Conservation (phyloP, 2,329 filamentous ascomycete species). For the Trichoderma atrobrunneum region DNA sequence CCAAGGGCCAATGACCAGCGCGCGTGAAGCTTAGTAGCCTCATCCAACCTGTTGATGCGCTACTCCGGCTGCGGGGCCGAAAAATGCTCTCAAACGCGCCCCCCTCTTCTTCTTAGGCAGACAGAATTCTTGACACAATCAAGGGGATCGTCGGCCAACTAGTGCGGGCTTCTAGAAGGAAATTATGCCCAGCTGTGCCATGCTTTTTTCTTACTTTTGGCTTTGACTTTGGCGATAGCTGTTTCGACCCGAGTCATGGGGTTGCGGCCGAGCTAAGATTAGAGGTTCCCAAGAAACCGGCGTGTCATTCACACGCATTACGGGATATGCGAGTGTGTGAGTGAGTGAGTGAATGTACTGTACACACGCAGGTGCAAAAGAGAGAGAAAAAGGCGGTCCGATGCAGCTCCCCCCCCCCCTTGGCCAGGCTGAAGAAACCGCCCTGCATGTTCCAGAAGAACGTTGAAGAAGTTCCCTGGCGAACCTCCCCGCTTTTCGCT, state of each 20-base stretch:
- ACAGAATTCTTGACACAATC: background rate
- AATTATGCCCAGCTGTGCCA: background rate
- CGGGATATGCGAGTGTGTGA: background rate
- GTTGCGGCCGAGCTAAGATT: background rate
- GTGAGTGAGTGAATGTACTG: background rate
- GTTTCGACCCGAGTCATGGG: conserved; percentile 12
- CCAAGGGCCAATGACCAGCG: background rate
- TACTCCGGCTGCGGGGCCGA: conserved; percentile 16
- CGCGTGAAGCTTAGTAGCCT: background rate
- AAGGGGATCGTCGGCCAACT: background rate
- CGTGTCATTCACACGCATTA: background rate
- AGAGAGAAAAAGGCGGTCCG: conserved; percentile 1
- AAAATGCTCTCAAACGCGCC: background rate
- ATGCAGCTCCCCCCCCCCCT: background rate
- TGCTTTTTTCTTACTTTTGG: background rate
- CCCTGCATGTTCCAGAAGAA: conserved; percentile 16
- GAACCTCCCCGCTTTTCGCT: background rate
- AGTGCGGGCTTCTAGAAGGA: conserved; percentile 4
- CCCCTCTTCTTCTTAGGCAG: background rate
- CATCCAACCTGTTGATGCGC: background rate
- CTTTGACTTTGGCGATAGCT: background rate
- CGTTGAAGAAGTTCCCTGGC: background rate
- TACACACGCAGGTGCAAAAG: background rate
- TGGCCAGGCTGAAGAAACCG: conserved; percentile 12
- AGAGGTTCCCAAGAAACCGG: background rate